Conservation (phyloP, 2,329 filamentous ascomycete species). For the Tolypocladium pustulatum region DNA sequence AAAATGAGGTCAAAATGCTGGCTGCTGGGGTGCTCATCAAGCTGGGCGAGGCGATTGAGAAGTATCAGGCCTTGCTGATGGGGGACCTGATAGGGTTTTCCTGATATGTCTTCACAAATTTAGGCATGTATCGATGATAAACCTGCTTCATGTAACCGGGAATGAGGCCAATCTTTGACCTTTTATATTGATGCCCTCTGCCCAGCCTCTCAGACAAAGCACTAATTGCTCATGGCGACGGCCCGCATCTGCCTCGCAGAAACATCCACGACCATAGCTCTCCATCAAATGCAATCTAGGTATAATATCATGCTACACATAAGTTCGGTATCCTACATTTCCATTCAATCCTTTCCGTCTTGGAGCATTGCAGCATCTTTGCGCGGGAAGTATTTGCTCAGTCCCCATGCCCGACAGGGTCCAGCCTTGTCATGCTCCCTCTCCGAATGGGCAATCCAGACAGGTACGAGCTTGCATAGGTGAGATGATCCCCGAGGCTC, state of each 20-base stretch:
- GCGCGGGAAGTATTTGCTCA: not conserved
- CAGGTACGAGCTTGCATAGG: slow-evolving; percentile 33
- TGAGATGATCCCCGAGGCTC: slow-evolving; percentile 37
- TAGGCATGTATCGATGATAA: not conserved
- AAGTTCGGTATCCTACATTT: not conserved
- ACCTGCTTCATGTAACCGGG: not conserved
- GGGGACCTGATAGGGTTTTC: slow-evolving; percentile 48
- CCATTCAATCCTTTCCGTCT: not conserved
- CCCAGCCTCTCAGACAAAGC: not conserved
- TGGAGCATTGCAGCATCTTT: not conserved
- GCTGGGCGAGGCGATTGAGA: slow-evolving; percentile 71
- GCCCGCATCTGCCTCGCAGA: not conserved
- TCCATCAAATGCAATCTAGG: not conserved
- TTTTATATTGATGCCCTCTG: not conserved
- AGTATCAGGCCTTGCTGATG: slow-evolving; percentile 66
- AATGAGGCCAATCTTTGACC: not conserved
- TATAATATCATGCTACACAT: not conserved
- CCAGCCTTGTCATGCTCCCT: slow-evolving; percentile 18
- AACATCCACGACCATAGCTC: not conserved
- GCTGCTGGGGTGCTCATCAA: slow-evolving; percentile 70
- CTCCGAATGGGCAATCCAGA: slow-evolving; percentile 26
- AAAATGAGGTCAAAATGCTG: slow-evolving; percentile 69
- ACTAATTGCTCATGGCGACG: not conserved
- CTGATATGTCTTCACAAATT: not conserved
- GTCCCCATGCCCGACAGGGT: slow-evolving; percentile 1